Evolutionary conservation across 1,139 yeast genomes (phyloP).

Genomic region (Saccharomyces uvarum): DNA sequence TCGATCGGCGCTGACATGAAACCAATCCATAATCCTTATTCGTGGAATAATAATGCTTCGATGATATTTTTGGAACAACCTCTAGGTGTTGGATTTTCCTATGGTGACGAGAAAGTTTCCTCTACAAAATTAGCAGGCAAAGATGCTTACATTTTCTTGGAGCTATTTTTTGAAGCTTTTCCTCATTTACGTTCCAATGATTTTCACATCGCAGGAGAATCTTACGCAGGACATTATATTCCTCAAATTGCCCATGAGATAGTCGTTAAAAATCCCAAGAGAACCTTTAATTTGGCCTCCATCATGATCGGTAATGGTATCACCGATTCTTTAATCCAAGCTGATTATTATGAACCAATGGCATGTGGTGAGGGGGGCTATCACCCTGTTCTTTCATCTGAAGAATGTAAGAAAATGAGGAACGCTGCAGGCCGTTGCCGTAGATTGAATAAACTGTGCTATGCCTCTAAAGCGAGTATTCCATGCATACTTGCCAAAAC

Average conservation of each 20-base stretch:
- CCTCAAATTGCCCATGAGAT: conserved; percentile 90
- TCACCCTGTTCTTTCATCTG: conserved; percentile 60
- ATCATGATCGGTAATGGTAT: conserved; percentile 93
- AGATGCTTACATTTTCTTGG: conserved; percentile 87
- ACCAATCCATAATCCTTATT: conserved; percentile 67
- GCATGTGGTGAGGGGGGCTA: conserved; percentile 95
- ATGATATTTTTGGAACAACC: conserved; percentile 93
- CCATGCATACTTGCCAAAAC: conserved; percentile 92
- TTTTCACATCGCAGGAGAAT: conserved; percentile 96
- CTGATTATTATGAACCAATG: conserved; percentile 88
- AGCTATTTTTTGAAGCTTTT: conserved; percentile 83
- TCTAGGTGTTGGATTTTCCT: conserved; percentile 86
- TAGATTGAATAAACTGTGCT: conserved; percentile 72
- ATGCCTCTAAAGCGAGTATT: conserved; percentile 69
- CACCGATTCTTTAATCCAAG: conserved; percentile 86
- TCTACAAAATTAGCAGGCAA: conserved; percentile 84
- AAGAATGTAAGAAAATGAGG: conserved; percentile 72
- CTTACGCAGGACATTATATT: conserved; percentile 95
- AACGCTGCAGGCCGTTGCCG: conserved; percentile 73
- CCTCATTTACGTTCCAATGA: conserved; percentile 57
- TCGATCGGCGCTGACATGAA: conserved; percentile 54
- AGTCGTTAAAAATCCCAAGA: conserved; percentile 46
- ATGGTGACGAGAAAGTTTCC: conserved; percentile 52
- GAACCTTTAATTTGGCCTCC: conserved; percentile 77
- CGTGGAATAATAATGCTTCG: conserved; percentile 87